phyloP scores from a whole-genome alignment of 2,329 filamentous ascomycete genomes.

The Cytospora leucostoma region DNA sequence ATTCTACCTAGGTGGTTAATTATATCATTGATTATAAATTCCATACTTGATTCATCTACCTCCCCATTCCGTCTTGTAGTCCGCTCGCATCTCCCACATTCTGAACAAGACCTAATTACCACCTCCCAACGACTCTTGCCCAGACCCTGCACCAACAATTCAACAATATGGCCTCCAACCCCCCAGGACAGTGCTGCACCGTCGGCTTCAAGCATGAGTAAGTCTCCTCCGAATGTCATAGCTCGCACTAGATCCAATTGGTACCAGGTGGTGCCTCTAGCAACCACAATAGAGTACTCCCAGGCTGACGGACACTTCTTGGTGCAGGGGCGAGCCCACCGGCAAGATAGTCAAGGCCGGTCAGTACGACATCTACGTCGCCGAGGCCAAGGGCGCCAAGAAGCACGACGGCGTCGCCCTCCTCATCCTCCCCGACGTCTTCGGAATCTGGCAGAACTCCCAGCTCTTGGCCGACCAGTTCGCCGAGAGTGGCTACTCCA shows the following conservation, averaged over 20 bases:
- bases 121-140: background rate
- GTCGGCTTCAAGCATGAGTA: slow-evolving; percentile 56
- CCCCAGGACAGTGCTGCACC: slow-evolving; percentile 54
- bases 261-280: background rate
- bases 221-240: slow-evolving; percentile 33
- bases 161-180: slow-evolving; percentile 54
- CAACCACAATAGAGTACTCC: slow-evolving; percentile 3
- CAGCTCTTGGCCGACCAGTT: slow-evolving; percentile 73
- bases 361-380: slow-evolving; percentile 53
- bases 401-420: slow-evolving; percentile 46
- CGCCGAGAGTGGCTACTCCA: slow-evolving; percentile 71
- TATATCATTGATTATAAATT: background rate
- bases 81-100: slow-evolving; percentile 1
- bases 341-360: slow-evolving; percentile 51
- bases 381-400: slow-evolving; percentile 45
- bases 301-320: background rate
- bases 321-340: slow-evolving; percentile 47
- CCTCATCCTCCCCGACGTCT: slow-evolving; percentile 51
- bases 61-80: slow-evolving; percentile 17
- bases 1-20: background rate
- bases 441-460: slow-evolving; percentile 59
- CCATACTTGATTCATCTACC: background rate
- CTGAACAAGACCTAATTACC: slow-evolving; percentile 9
- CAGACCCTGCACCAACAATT: background rate
- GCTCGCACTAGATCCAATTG: background rate